Base-by-base conservation (phyloP, 305 asterid genomes). In the Plantago coronopus region DNA sequence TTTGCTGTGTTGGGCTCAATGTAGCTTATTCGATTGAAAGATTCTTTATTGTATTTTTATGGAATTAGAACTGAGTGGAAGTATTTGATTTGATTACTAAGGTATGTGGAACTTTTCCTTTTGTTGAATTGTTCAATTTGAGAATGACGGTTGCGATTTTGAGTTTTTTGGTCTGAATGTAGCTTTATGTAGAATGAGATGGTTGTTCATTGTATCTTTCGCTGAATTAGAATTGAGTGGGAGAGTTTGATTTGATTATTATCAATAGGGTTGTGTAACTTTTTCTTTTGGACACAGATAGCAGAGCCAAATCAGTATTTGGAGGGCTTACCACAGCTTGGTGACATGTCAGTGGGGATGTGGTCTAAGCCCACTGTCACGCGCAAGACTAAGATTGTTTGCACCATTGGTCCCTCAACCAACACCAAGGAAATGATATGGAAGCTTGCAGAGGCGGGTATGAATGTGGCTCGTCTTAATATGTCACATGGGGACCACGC, bases 401-500 rank as follows among this genome's bases (percentile, higher is more conserved):
- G 99, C 84, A 93, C 99, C 17, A 93, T 93, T 64, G 99, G 99
- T 38, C 99, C 97, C 29, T 93, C 99, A 37, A 85, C 97, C 58
- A 69, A 93, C 78, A 83, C 97, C 14, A 82, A 63, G 75, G 99
- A 93, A 68, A 89, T 89, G 96, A 93, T 93, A 69, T 93, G 99
- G 99, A 93, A 93, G 79, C 76, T 93, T 72, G 99, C 99, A 21
- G 99, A 93, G 80, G 97, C 99, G 55, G 99, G 99, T 70, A 93
- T 93, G 99, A 93, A 93, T 73, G 99, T 93, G 64, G 99, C 99
- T 29, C 95, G 96, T 59, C 72, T 93, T 55, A 93, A 93, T 66
- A 93, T 93, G 99, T 93, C 99, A 53, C 99, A 93, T 34, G 99
- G 97, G 63, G 99, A 93, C 76, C 99, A 93, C 69, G 83, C 96